phyloP scores from a whole-genome alignment of 495 filamentous ascomycete genomes.

The Haplographium delicatum region DNA sequence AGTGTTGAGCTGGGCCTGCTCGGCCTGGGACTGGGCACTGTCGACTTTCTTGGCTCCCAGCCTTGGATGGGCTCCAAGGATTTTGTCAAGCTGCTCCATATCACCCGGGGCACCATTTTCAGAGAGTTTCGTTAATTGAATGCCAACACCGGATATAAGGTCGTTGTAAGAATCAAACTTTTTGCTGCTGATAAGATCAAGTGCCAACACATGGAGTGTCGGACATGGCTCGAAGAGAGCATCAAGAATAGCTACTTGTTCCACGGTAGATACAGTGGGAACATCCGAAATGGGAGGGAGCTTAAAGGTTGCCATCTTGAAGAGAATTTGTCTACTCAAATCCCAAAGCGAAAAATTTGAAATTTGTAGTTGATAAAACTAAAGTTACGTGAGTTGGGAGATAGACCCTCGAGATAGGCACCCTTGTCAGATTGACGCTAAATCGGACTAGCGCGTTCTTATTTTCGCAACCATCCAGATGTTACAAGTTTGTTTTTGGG shows the following conservation, averaged over 20 bases:
- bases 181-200: constrained; percentile 58
- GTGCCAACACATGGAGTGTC: constrained; percentile 64
- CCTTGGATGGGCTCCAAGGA: constrained; percentile 83
- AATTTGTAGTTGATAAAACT: neutral
- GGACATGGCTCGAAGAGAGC: constrained; percentile 81
- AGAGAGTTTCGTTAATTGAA: constrained; percentile 48
- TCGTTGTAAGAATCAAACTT: constrained; percentile 56
- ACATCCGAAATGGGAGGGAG: constrained; percentile 51
- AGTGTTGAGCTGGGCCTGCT: constrained; percentile 70
- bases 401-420: neutral
- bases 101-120: constrained; percentile 49
- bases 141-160: constrained; percentile 54
- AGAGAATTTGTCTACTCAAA: neutral
- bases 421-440: neutral
- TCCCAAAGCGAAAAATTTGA: too few species aligned
- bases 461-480: constrained; percentile 9
- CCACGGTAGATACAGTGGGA: constrained; percentile 47
- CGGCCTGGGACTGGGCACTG: constrained; percentile 67
- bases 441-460: constrained; percentile 12
- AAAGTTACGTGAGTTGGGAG: neutral
- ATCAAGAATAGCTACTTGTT: constrained; percentile 63
- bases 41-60: constrained; percentile 75
- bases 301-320: constrained; percentile 22
- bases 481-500: neutral
- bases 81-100: constrained; percentile 54